Percentiles rank a stretch among this genome's conserved stretches.
These are phyloP conservation scores for Albophoma yamanashiensis DNA, from an alignment of 2,329 filamentous ascomycete species.

Conservation along the genomic window DNA sequence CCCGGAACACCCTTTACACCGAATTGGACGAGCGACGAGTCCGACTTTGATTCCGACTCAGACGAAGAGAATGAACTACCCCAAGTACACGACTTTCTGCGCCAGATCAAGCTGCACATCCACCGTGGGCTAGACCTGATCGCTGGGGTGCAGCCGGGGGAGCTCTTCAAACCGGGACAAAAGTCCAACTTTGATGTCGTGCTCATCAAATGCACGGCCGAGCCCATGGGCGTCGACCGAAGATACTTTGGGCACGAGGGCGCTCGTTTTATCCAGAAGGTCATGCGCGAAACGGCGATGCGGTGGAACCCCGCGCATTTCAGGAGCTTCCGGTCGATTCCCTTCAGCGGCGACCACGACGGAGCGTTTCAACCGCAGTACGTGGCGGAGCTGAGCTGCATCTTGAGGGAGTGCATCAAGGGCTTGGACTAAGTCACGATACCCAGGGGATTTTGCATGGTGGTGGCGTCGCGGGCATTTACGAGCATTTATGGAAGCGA, in stretches of 20 bases:
- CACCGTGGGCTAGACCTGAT: slow-evolving; percentile 11
- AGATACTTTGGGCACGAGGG: background rate
- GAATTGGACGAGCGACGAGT: slow-evolving; percentile 5
- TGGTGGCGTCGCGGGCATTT: background rate
- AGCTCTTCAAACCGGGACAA: slow-evolving; percentile 6
- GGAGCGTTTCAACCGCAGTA: slow-evolving; percentile 10
- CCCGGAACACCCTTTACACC: slow-evolving; percentile 4
- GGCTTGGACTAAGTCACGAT: slow-evolving; percentile 3
- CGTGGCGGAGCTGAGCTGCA: slow-evolving; percentile 10
- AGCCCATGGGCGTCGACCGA: slow-evolving; percentile 1
- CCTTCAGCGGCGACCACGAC: slow-evolving; percentile 12
- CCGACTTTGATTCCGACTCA: slow-evolving; percentile 6
- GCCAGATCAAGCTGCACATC: slow-evolving; percentile 11
- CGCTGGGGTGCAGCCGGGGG: slow-evolving; percentile 8
- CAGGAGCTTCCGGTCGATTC: slow-evolving; percentile 8
- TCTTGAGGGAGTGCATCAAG: slow-evolving; percentile 8
- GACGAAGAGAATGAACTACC: slow-evolving; percentile 4
- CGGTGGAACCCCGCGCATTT: slow-evolving; percentile 10
- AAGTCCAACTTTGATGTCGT: slow-evolving; percentile 10
- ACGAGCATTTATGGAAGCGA: background rate
- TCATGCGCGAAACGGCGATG: slow-evolving; percentile 11
- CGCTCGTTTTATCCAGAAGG: slow-evolving; percentile 4
- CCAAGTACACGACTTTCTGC: slow-evolving; percentile 5
- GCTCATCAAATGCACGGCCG: slow-evolving; percentile 10
- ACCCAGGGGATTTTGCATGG: background rate